phyloP scores from a whole-genome alignment of 2,329 filamentous ascomycete genomes.

The Grosmannia clavigera region DNA sequence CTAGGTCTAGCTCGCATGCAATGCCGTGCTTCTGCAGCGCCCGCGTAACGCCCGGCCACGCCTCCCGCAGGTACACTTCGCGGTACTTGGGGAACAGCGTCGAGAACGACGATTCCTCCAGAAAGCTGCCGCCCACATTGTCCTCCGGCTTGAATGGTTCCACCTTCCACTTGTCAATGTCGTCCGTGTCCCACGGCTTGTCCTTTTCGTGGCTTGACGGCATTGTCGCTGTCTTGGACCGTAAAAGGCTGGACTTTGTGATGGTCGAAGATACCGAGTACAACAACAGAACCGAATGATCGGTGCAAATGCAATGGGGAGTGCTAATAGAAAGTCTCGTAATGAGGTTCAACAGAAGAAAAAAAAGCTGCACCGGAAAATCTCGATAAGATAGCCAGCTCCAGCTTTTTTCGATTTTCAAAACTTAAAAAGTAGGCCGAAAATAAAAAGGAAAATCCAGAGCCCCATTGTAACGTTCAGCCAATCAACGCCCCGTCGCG shows the following conservation, averaged over 20 bases:
- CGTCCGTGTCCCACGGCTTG: constrained; percentile 92
- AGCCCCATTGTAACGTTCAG: background rate
- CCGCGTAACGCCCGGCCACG: constrained; percentile 84
- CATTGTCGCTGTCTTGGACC: constrained; percentile 36
- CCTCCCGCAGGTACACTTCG: constrained; percentile 83
- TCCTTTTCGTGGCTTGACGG: constrained; percentile 81
- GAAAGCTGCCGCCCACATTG: constrained; percentile 74
- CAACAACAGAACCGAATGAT: no score
- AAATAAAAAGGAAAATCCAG: background rate
- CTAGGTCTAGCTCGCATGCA: constrained; percentile 82
- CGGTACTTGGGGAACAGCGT: constrained; percentile 92
- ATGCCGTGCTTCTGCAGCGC: constrained; percentile 79
- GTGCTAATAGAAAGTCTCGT: no score
- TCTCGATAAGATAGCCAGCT: constrained; percentile 3
- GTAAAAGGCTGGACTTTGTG: background rate
- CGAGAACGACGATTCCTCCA: constrained; percentile 83
- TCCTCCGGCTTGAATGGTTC: constrained; percentile 77
- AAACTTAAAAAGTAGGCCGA: background rate
- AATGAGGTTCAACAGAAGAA: background rate
- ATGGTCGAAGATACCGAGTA: no score
- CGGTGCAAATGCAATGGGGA: no score
- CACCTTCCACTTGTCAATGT: constrained; percentile 94
- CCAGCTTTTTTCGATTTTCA: background rate
- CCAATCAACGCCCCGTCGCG: background rate
- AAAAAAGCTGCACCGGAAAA: background rate